Base-by-base conservation (phyloP, 2,329 filamentous ascomycete genomes). In the Phaeophleospora eucalypticola region DNA sequence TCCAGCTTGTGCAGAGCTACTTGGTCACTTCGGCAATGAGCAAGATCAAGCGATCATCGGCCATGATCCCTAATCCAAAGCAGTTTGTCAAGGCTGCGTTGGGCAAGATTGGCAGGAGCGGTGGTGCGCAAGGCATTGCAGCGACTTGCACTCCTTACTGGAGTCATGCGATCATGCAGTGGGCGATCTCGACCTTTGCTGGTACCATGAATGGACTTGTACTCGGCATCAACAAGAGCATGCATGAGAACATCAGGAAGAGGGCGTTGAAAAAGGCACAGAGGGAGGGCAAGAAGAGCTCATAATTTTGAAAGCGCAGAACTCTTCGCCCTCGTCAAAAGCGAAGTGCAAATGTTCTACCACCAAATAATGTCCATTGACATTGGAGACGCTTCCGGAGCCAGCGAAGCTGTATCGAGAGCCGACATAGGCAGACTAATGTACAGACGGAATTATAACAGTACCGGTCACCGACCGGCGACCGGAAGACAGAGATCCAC, bases 21-120 rank as follows among this genome's bases (percentile, higher is more conserved):
- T 81, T 98, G 39, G 87, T 98, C 61, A 95, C 89, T 3, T 91
- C 88, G 1, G 89, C 91, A 63, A 98, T 98, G 93, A 91, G 86
- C 71, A 98, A 98, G 78, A 82, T 98, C 60, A 85, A 88, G 61
- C 85, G 84, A 46, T 75, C 89, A 0, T 91, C 81, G 54, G 70
- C 83, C 37, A 73, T 89, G 47, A 86, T 97, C 37, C 93, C 93
- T 8, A 89, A 78, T 49, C 86, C 91, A 12, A 85, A 84, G 66
- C 74, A 78, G 44, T 97, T 97, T 67, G 93, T 98, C 46, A 81
- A 79, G 60, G 75, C 87, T 4, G 81, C 86, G 0, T 73, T 98
- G 48, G 73, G 78, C 54, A 95, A 93, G 76, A 79, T 98, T 60
- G 91, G 91, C 8, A 71, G 82, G 39, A 81, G 80, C 46, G 87